phyloP scores from a whole-genome alignment of 768 basidiomycete species.

The Pleurotus tuber-regium region DNA sequence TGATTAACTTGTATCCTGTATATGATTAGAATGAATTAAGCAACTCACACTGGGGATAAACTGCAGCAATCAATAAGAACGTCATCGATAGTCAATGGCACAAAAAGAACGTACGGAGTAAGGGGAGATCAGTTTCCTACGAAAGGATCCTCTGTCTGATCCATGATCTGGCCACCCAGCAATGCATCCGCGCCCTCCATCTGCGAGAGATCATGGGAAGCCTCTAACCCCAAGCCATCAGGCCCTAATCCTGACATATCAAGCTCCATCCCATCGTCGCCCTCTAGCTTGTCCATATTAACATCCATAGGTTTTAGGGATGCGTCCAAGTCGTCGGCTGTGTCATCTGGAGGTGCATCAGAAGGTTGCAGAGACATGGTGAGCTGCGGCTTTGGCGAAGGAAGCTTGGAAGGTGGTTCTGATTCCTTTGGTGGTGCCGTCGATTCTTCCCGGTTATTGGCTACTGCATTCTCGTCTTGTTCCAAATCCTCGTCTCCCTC shows the following conservation, averaged over 20 bases:
- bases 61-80: background rate
- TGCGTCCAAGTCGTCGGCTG: constrained; percentile 46
- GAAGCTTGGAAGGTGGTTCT: constrained; percentile 50
- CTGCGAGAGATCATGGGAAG: constrained; percentile 52
- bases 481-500: constrained; percentile 78
- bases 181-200: constrained; percentile 51
- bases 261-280: constrained; percentile 44
- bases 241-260: constrained; percentile 66
- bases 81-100: background rate
- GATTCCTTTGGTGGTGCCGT: constrained; percentile 31
- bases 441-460: constrained; percentile 24
- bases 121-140: no score
- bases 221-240: constrained; percentile 59
- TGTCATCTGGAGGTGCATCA: constrained; percentile 40
- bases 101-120: no score
- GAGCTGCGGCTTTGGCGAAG: constrained; percentile 68
- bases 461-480: constrained; percentile 55
- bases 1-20: background rate
- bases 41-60: background rate
- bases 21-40: background rate
- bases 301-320: constrained; percentile 56
- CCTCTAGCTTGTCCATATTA: constrained; percentile 31
- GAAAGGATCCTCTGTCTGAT: constrained; percentile 61
- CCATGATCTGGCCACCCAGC: constrained; percentile 61
- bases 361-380: constrained; percentile 47